phyloP scores from a whole-genome alignment of 768 basidiomycete species.

The Candolleomyces efflorescens region DNA sequence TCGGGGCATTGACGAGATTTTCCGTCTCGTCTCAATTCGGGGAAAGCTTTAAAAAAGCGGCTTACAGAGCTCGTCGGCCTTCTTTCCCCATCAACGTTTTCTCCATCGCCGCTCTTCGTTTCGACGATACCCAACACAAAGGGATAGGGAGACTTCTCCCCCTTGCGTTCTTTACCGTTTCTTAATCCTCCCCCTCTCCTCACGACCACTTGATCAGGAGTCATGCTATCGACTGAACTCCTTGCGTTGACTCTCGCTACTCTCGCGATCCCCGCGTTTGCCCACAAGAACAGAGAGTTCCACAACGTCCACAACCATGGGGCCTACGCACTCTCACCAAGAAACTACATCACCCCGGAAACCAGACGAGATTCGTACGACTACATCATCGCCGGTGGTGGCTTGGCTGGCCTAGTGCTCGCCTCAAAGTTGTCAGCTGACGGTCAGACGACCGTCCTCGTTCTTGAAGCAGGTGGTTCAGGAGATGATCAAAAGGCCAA shows the following conservation, averaged over 20 bases:
- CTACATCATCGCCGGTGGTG: constrained; percentile 32
- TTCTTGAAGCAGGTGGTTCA: constrained; percentile 41
- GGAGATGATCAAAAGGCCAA: constrained; percentile 32
- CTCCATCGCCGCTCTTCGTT: background rate
- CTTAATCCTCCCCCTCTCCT: background rate
- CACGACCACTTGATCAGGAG: too few relatives aligned
- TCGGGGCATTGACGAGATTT: too few relatives aligned
- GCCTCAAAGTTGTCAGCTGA: constrained; percentile 34
- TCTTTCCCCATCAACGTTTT: background rate
- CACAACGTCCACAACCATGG: constrained; percentile 7
- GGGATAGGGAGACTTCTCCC: constrained; percentile 1
- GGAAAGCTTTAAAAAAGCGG: too few relatives aligned
- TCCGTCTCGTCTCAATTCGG: too few relatives aligned
- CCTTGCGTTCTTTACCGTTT: background rate
- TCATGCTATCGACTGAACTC: constrained; percentile 1
- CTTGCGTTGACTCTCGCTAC: constrained; percentile 2
- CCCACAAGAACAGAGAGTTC: background rate
- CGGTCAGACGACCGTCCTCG: constrained; percentile 28
- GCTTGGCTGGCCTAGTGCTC: constrained; percentile 32
- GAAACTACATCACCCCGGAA: constrained; percentile 11
- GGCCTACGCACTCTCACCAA: background rate
- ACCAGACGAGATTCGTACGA: constrained; percentile 25
- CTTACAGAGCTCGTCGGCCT: background rate
- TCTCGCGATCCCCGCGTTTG: background rate
- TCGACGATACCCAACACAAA: constrained; percentile 1